Evolutionary conservation across 2,329 filamentous ascomycete genomes (phyloP).

Genomic region (Diaporthe velutina): DNA sequence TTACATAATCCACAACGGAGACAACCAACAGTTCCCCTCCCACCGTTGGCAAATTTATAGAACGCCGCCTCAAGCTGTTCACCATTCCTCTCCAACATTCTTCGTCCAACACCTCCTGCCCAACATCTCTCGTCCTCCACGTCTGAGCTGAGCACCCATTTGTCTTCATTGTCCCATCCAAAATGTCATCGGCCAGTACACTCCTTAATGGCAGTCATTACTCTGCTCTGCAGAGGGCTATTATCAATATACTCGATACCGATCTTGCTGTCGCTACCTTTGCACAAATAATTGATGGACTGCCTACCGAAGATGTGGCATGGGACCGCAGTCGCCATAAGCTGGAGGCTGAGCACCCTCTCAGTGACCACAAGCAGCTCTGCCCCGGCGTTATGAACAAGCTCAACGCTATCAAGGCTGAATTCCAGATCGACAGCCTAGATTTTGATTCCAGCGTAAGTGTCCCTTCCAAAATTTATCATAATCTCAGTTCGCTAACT

Average conservation of each 20-base stretch:
- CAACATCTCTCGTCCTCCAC: too few relatives aligned
- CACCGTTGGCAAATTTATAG: too few relatives aligned
- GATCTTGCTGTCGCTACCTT: constrained; percentile 3
- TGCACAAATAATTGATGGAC: constrained; percentile 9
- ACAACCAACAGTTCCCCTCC: too few relatives aligned
- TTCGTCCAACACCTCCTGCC: too few relatives aligned
- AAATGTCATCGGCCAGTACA: neutral
- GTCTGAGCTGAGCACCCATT: too few relatives aligned
- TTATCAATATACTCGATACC: neutral
- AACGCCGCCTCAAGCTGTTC: too few relatives aligned
- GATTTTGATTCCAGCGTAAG: neutral
- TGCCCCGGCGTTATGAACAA: constrained; percentile 37
- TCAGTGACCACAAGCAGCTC: constrained; percentile 31
- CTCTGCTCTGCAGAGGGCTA: neutral
- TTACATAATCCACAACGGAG: too few relatives aligned
- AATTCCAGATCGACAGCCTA: constrained; percentile 28
- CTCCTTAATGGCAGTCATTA: neutral
- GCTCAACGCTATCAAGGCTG: constrained; percentile 14
- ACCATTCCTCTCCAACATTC: too few relatives aligned
- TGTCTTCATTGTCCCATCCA: neutral
- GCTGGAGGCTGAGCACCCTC: constrained; percentile 23
- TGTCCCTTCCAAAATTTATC: neutral
- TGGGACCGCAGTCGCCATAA: constrained; percentile 17
- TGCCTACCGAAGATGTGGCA: constrained; percentile 22
- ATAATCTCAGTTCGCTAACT: neutral